Evolutionary conservation across 352 stramenopile species (phyloP).

Genomic region (Phytophthora sp.): DNA sequence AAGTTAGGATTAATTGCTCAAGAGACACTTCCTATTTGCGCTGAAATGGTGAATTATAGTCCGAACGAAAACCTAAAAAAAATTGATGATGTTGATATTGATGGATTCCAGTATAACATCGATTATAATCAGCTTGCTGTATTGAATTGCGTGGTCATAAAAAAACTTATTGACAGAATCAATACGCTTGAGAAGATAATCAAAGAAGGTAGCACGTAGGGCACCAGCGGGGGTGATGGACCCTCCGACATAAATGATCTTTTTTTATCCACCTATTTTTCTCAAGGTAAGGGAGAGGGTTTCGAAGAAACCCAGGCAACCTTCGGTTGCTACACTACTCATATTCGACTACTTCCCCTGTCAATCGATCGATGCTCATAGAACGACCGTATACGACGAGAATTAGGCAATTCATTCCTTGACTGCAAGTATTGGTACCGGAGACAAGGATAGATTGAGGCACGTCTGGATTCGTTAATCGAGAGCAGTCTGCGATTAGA

Average conservation of each 20-base stretch:
- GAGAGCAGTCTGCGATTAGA: neutral
- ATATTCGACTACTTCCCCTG: constrained; percentile 1
- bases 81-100: neutral
- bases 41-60: neutral
- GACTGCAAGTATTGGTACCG: neutral
- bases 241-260: neutral
- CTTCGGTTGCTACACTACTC: too few relatives aligned
- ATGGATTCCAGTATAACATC: neutral
- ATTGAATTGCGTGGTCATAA: neutral
- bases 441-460: neutral
- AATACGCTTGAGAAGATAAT: neutral
- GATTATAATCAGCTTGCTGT: neutral
- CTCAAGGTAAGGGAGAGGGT: too few relatives aligned
- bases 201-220: neutral
- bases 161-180: neutral
- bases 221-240: too few relatives aligned
- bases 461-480: neutral
- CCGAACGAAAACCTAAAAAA: neutral
- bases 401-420: neutral
- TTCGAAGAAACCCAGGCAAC: too few relatives aligned
- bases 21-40: too few relatives aligned
- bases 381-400: neutral
- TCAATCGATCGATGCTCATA: constrained; percentile 11
- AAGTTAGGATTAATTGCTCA: neutral
- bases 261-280: too few relatives aligned